Base-by-base conservation (phyloP, 1,284 basidiomycete species). In the Vanrija humicola region DNA sequence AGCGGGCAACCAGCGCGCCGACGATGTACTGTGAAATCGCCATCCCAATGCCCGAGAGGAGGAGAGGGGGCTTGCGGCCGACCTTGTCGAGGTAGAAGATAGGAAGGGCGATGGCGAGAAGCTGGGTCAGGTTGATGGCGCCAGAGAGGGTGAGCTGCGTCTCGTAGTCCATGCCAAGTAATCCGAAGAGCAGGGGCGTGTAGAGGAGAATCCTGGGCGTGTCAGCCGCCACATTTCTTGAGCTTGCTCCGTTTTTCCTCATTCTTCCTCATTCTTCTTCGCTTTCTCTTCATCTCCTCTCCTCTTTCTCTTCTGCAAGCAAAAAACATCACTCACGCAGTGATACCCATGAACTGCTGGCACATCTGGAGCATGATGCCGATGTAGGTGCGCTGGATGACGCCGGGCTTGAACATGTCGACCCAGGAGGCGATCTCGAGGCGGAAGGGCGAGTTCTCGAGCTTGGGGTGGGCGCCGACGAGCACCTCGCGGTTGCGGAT, bases 21-120 rank as follows among this genome's bases (percentile, higher is more conserved):
- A 66, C 62, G 21, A 71, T 61, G 23, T 64, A 49, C 49, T 68
- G 66, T 0, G 58, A 55, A 12, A 62, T 48, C 12, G 46, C 39
- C 38, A 53, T 56, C 8, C 57, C 57, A 12, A 50, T 15, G 1
- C 64, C 56, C 0, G 68, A 67, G 38, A 42, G 46, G 19, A 77
- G 56, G 21, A 77, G 62, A 7, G 70, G 63, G 5, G 65, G 66
- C 14, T 64, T 59, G n/a, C 77, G 68, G 40, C 77, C 77, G 5
- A 76, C 50, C 2, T 63, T 58, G 61, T 79, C 77, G 42, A 77
- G 62, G 52, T 72, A 67, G 58, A 77, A 54, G 43, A 77, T 54
- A 9, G 70, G 58, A 15, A 64, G 55, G 25, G 66, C 38, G 6
- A 66, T 67, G 46, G 71, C 75, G 56, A 75, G 70, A 9, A 61